These are phyloP conservation scores for Solanum commersonii DNA, from an alignment of 257 asterid species.

Conservation along the genomic window DNA sequence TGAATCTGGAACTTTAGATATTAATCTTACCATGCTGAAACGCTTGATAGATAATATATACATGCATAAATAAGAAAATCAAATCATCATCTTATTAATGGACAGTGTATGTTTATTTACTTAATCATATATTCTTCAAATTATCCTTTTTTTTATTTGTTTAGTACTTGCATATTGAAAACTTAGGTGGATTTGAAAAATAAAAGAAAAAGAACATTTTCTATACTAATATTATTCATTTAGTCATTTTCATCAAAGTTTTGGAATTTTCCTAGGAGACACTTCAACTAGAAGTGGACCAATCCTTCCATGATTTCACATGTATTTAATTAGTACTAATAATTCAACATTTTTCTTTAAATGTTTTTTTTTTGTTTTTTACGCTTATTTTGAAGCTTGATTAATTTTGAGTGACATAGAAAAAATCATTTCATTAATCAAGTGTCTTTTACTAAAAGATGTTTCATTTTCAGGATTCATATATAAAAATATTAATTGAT, in stretches of 20 bases:
- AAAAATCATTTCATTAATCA: background rate
- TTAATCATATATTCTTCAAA: background rate
- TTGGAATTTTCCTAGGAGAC: background rate
- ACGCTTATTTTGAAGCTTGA: background rate
- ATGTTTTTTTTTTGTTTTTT: background rate
- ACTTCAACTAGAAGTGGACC: background rate
- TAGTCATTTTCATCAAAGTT: background rate
- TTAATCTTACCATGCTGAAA: too few species aligned
- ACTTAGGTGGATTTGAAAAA: background rate
- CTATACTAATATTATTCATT: background rate
- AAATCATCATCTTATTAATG: background rate
- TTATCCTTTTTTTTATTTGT: too few species aligned
- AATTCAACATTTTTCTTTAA: background rate
- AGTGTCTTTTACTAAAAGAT: background rate
- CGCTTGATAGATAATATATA: background rate
- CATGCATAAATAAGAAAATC: background rate
- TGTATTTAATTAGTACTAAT: background rate
- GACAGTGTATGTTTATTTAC: background rate
- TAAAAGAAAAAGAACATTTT: too few species aligned
- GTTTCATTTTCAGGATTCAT: background rate
- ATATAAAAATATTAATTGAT: background rate
- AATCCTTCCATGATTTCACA: background rate
- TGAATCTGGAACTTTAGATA: accelerated
- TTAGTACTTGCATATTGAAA: background rate
- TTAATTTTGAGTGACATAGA: background rate